Conservation (phyloP, 2,329 filamentous ascomycete species). For the Fusarium sulawesiense region DNA sequence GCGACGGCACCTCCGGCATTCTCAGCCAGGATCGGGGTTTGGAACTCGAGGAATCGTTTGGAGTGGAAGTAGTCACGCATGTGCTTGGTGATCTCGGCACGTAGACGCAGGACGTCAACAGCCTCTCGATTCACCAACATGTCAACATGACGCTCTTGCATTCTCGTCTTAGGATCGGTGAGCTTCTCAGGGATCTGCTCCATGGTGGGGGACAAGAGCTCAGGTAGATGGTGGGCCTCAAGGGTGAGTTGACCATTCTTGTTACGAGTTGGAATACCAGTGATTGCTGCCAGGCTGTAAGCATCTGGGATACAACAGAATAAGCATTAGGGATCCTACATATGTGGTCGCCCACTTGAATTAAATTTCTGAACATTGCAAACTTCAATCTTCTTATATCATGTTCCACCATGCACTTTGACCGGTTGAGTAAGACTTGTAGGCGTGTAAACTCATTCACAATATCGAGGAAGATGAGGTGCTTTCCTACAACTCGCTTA, state of each 20-base stretch:
- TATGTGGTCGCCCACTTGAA: slow-evolving; percentile 85
- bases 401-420: slow-evolving; percentile 55
- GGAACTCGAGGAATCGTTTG: slow-evolving; percentile 83
- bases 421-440: slow-evolving; percentile 81
- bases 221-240: slow-evolving; percentile 73
- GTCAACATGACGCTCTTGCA: slow-evolving; percentile 85
- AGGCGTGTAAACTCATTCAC: slow-evolving; percentile 76
- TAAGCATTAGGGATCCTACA: slow-evolving; percentile 65
- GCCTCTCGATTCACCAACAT: slow-evolving; percentile 79
- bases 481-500: slow-evolving; percentile 77
- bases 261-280: slow-evolving; percentile 76
- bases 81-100: slow-evolving; percentile 78
- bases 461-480: slow-evolving; percentile 87
- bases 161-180: slow-evolving; percentile 76
- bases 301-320: slow-evolving; percentile 33
- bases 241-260: slow-evolving; percentile 81
- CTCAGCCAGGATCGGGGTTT: slow-evolving; percentile 87
- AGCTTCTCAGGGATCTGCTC: slow-evolving; percentile 81
- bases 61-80: slow-evolving; percentile 80
- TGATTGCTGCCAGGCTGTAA: slow-evolving; percentile 66
- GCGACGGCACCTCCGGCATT: slow-evolving; percentile 89
- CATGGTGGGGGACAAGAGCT: slow-evolving; percentile 80
- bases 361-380: slow-evolving; percentile 71
- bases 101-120: slow-evolving; percentile 76
- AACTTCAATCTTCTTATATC: slow-evolving; percentile 58